Percentiles rank a stretch among this genome's conserved stretches.
These are phyloP conservation scores for Persicaria maculosa DNA, from an alignment of 148 eudicot genomes.

Conservation along the genomic window DNA sequence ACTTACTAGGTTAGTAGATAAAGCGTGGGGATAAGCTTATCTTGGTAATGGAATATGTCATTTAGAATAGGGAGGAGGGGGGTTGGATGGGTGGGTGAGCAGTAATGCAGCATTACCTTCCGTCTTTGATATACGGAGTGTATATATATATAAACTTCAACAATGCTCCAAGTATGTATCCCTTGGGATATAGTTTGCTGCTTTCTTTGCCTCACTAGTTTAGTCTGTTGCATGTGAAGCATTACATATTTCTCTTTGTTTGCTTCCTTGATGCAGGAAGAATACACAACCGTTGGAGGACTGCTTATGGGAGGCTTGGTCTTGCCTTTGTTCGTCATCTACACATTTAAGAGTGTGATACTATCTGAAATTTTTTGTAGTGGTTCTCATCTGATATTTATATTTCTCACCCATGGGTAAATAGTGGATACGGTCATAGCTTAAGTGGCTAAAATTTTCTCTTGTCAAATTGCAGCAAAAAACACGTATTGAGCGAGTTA, in stretches of 20 bases:
- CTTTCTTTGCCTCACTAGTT: not conserved
- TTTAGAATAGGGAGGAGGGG: not conserved
- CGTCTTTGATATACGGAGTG: too few species aligned
- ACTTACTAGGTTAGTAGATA: not conserved
- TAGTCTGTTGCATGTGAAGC: not conserved
- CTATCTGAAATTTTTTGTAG: slow-evolving; percentile 14
- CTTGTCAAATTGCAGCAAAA: slow-evolving; percentile 52
- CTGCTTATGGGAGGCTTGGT: slow-evolving; percentile 99
- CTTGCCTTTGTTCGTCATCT: slow-evolving; percentile 79
- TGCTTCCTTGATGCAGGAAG: slow-evolving; percentile 41
- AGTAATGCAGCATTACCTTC: too few species aligned
- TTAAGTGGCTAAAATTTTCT: not conserved
- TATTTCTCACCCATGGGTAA: not conserved
- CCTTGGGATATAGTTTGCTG: not conserved
- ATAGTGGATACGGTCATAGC: not conserved
- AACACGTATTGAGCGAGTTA: slow-evolving; percentile 70
- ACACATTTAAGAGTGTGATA: slow-evolving; percentile 73
- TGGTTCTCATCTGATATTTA: not conserved
- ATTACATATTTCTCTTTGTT: slow-evolving; percentile 1
- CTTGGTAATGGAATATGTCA: not conserved
- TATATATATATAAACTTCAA: too few species aligned
- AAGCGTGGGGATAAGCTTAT: not conserved
- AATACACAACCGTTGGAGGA: slow-evolving; percentile 67
- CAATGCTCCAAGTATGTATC: not conserved
- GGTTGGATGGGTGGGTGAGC: too few species aligned